Base-by-base conservation (phyloP, 768 basidiomycete species). In the Hemileccinum rubropunctum region DNA sequence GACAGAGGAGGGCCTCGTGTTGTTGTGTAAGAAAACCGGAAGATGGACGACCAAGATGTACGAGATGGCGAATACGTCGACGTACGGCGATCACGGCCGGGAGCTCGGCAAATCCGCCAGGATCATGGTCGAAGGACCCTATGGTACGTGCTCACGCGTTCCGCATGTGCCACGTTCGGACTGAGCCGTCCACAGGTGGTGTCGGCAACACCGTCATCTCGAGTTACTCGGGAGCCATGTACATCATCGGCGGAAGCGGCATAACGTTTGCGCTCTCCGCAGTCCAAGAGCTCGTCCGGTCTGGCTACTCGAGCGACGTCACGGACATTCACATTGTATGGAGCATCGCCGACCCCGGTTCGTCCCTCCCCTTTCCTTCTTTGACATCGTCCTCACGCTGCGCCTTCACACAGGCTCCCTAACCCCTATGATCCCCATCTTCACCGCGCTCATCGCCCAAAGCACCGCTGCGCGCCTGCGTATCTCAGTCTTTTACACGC, bases 171-270 rank as follows among this genome's bases (percentile, higher is more conserved):
- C 17, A 4, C n/a, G 1, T 38, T n/a, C 6, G 27, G 17, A 47
- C 37, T 37, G 20, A 60, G 8, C 27, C 18, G 48, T 28, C 33
- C 38, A 28, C 48, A 82, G 76, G 84, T 53, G 82, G 84, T 17
- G 73, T 81, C 38, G 75, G 86, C 1, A 78, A 87, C 60, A 77
- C 78, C 1, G 71, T 89, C 27, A 77, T 83, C 42, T 67, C 82
- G 3, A 83, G 81, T 50, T 91, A 80, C 66, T 84, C 84, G 0
- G 79, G 79, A 1, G 82, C 83, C 6, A 67, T 91, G 26, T 75
- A 91, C 50, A 66, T 90, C 8, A 82, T 77, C 15, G 91, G 86
- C 11, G 90, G 90, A 8, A 85, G 83, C 45, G 91, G 91, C 0
- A 83, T 92, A 53, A 81, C 87, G 0, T 88, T 84, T 54, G 79